A percentile compares a stretch with the other conserved stretches of the same genome.
Evolutionary conservation across 305 asterid genomes (phyloP).

Genomic region (Solanum hybrid): DNA sequence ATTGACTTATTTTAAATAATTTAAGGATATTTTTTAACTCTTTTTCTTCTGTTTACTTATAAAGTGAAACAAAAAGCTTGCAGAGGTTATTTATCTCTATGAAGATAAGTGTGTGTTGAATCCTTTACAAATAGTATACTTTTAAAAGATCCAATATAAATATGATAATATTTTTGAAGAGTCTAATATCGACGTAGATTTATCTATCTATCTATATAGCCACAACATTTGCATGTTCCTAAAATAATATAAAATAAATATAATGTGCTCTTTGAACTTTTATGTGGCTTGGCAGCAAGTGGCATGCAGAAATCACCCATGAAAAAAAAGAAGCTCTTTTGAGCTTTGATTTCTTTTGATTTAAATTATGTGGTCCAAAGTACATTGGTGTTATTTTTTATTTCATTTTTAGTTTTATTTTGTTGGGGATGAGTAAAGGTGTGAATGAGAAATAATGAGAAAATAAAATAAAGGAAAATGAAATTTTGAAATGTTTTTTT

Average conservation of each 20-base stretch:
- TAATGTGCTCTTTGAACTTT: neutral
- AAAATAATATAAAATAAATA: too few relatives aligned
- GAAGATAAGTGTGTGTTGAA: neutral
- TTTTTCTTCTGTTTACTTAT: neutral
- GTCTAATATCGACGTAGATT: neutral
- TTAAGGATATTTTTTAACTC: neutral
- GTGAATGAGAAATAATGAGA: neutral
- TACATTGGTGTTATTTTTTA: neutral
- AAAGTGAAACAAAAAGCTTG: neutral
- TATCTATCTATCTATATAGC: too few relatives aligned
- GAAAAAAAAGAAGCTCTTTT: neutral
- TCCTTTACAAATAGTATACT: accelerated
- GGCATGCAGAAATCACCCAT: neutral
- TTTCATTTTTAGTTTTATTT: neutral
- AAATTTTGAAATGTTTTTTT: neutral
- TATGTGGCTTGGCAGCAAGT: neutral
- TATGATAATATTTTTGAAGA: neutral
- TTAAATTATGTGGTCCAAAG: neutral
- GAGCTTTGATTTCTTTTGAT: neutral
- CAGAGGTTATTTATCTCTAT: neutral
- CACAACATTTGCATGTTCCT: neutral
- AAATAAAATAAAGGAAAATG: too few relatives aligned
- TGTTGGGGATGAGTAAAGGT: neutral
- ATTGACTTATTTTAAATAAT: neutral
- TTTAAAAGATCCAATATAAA: neutral